Percentiles rank a stretch among this genome's conserved stretches.
Conservation (phyloP, 2,329 filamentous ascomycete species). For the Diaporthe citriasiana region DNA sequence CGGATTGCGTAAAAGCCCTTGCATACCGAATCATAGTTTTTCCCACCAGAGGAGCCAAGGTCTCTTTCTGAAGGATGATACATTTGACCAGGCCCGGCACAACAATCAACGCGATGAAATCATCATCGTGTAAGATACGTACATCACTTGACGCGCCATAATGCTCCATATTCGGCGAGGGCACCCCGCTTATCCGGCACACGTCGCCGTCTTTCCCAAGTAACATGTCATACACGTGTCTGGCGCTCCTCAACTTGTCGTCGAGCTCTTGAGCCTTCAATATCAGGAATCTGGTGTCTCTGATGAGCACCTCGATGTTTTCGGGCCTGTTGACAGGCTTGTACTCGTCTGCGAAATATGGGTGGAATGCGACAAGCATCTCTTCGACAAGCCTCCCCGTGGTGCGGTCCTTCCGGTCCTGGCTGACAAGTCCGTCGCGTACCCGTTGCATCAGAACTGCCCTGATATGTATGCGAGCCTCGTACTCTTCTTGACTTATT, state of each 20-base stretch:
- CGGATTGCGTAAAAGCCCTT: neutral
- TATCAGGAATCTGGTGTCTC: neutral
- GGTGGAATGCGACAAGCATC: constrained; percentile 9
- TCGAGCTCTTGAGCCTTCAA: constrained; percentile 20
- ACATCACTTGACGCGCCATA: neutral
- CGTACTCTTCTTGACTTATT: neutral
- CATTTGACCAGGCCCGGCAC: constrained; percentile 10
- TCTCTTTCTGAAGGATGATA: neutral
- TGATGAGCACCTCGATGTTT: constrained; percentile 13
- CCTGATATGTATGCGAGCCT: neutral
- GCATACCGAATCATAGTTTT: neutral
- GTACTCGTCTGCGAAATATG: constrained; percentile 16
- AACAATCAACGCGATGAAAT: neutral
- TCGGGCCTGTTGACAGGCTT: neutral
- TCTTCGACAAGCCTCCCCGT: neutral
- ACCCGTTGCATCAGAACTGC: neutral
- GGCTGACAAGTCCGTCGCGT: neutral
- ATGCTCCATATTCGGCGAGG: neutral
- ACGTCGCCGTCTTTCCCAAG: neutral
- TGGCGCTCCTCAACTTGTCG: neutral
- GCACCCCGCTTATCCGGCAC: neutral
- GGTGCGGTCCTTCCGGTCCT: neutral
- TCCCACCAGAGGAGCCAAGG: no score
- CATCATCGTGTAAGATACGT: neutral
- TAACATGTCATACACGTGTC: neutral